These are phyloP conservation scores for Backusella circina DNA, from an alignment of 192 early-diverging fungal species.

Conservation along the genomic window DNA sequence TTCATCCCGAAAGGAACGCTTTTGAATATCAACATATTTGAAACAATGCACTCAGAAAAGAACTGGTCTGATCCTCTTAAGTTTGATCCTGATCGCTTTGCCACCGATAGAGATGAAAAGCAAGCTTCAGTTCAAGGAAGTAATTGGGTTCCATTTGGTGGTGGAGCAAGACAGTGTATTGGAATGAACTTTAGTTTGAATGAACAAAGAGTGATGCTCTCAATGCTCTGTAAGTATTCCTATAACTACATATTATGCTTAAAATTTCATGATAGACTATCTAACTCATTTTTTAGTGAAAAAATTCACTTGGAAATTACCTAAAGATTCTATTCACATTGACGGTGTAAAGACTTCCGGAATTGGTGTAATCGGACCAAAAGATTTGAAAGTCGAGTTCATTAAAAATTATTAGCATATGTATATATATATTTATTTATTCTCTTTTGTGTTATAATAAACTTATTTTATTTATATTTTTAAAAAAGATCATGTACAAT, in stretches of 20 bases:
- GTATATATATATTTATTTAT: too few species aligned
- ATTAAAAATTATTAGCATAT: background rate
- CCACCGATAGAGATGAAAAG: background rate
- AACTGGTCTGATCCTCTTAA: conserved; percentile 39
- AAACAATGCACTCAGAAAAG: background rate
- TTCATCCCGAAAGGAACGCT: conserved; percentile 24
- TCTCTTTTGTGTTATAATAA: background rate
- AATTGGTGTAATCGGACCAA: too few species aligned
- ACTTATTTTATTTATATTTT: background rate
- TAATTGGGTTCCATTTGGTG: conserved; percentile 54
- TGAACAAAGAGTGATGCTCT: conserved; percentile 51
- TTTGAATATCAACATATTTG: conserved; percentile 4
- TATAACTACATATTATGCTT: background rate
- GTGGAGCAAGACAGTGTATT: conserved; percentile 57
- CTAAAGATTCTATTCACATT: conserved; percentile 11
- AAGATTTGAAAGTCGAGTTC: too few species aligned
- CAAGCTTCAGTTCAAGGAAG: background rate
- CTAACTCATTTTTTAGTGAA: conserved; percentile 8
- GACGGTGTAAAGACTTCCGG: too few species aligned
- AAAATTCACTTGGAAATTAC: conserved; percentile 19
- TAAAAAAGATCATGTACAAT: too few species aligned
- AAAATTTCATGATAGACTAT: background rate
- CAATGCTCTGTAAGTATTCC: conserved; percentile 39
- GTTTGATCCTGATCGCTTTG: conserved; percentile 52
- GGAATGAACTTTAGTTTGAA: conserved; percentile 60